A percentile compares a stretch with the other conserved stretches of the same genome.
These are phyloP conservation scores for Hanseniaspora meyeri DNA, from an alignment of 805 yeast species.

Conservation along the genomic window DNA sequence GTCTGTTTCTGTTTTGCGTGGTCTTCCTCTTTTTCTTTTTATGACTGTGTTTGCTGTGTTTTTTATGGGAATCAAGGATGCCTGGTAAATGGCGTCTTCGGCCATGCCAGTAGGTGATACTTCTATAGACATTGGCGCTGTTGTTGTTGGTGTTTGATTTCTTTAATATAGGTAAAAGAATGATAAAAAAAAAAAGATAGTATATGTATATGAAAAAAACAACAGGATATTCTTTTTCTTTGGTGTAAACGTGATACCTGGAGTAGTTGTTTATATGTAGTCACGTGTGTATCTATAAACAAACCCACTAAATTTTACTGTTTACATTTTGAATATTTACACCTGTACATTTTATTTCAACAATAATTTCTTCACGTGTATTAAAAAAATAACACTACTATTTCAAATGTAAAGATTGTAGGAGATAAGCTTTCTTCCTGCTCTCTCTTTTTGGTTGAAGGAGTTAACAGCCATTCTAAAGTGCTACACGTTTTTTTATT, in stretches of 20 bases:
- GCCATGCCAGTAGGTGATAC: background rate
- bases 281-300: background rate
- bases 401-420: no score
- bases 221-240: no score
- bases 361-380: no score
- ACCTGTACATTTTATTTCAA: no score
- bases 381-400: no score
- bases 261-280: background rate
- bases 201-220: background rate
- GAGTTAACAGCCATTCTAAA: no score
- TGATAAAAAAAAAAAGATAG: background rate
- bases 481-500: no score
- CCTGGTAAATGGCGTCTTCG: background rate
- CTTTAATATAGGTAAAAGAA: background rate
- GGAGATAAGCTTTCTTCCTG: no score
- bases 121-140: background rate
- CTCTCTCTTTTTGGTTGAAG: no score
- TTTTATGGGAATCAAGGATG: background rate
- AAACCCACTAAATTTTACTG: background rate
- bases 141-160: background rate
- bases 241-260: no score
- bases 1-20: constrained; percentile 15
- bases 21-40: constrained; percentile 19
- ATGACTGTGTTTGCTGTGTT: background rate
- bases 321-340: background rate